These are phyloP conservation scores for Cryptococcus sp. DNA, from an alignment of 1,284 basidiomycete species.

Conservation along the genomic window DNA sequence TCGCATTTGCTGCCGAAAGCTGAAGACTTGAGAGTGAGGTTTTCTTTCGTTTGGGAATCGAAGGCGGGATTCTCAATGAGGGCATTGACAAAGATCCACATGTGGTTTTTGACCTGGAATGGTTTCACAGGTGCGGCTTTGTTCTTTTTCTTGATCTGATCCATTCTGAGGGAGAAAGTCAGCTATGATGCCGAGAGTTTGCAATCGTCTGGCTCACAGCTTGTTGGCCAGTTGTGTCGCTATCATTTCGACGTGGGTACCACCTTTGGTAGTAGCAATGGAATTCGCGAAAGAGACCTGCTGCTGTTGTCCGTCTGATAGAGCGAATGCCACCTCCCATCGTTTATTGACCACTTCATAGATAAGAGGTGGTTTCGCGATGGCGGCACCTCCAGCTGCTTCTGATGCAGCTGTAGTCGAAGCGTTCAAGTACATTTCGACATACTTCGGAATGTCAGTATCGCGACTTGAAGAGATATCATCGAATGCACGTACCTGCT, in stretches of 20 bases:
- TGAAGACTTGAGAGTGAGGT: constrained; percentile 79
- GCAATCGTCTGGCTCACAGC: constrained; percentile 50
- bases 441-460: constrained; percentile 61
- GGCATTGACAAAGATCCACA: constrained; percentile 98
- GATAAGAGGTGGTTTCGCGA: constrained; percentile 74
- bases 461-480: not conserved
- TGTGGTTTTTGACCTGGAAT: constrained; percentile 92
- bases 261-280: constrained; percentile 95
- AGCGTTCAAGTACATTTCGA: constrained; percentile 85
- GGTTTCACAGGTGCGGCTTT: constrained; percentile 90
- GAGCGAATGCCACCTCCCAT: constrained; percentile 96
- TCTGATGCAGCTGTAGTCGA: constrained; percentile 59
- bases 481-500: constrained; percentile 60
- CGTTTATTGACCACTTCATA: constrained; percentile 70
- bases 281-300: constrained; percentile 98
- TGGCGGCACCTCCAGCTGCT: constrained; percentile 72
- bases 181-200: not conserved
- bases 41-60: constrained; percentile 99
- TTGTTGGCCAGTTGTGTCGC: constrained; percentile 88
- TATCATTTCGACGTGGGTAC: constrained; percentile 87
- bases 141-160: constrained; percentile 92
- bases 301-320: constrained; percentile 82
- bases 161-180: constrained; percentile 55
- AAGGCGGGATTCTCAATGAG: constrained; percentile 98
- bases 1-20: constrained; percentile 91